Evolutionary conservation across 106 monocot species (phyloP).

Genomic region (Phalaenopsis aphrodite): DNA sequence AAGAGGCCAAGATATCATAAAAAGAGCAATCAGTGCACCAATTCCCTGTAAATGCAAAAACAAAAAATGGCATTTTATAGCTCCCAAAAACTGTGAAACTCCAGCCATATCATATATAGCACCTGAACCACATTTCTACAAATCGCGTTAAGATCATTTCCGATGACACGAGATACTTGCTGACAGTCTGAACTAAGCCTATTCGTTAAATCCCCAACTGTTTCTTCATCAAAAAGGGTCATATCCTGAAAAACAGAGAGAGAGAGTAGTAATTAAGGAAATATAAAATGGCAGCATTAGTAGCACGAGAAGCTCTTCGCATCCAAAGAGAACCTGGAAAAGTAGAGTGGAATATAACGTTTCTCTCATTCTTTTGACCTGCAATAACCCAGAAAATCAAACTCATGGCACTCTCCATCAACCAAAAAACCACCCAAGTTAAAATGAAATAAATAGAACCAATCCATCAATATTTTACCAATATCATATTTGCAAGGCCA

Average conservation of each 20-base stretch:
- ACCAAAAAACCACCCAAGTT: not conserved
- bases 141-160: conserved; percentile 90
- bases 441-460: not conserved
- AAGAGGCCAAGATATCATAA: conserved; percentile 84
- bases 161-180: conserved; percentile 95
- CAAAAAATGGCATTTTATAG: conserved; percentile 2
- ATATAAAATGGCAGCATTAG: not conserved
- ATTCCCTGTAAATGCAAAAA: conserved; percentile 39
- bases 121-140: conserved; percentile 90
- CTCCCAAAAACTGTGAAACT: not conserved
- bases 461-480: conserved; percentile 45
- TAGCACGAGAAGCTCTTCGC: not conserved
- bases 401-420: not conserved
- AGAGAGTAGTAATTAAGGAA: not conserved
- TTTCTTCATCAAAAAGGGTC: conserved; percentile 83
- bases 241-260: conserved; percentile 47
- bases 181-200: conserved; percentile 97
- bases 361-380: conserved; percentile 95
- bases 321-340: conserved; percentile 43
- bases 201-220: conserved; percentile 93
- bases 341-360: conserved; percentile 64
- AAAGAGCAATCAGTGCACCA: conserved; percentile 71
- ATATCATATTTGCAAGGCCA: conserved; percentile 83
- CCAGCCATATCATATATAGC: not conserved
- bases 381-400: conserved; percentile 5